Conservation (phyloP, 2,329 filamentous ascomycete genomes). For the Leptographium galeiforme region DNA sequence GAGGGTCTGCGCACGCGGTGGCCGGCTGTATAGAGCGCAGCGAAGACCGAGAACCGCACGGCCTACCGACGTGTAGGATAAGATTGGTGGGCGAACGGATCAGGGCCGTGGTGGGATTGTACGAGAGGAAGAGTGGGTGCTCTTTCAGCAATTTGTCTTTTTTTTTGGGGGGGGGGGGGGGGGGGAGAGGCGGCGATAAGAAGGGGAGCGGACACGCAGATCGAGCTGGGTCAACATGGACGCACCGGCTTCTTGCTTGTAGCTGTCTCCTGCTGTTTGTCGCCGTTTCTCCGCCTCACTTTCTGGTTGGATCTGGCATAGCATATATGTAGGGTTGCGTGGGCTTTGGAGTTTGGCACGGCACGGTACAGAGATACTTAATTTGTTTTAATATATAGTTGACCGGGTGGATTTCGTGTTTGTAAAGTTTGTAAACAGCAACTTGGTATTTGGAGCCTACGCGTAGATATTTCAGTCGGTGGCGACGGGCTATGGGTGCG, state of each 20-base stretch:
- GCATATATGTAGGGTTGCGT: constrained; percentile 5
- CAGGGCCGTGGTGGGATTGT: no score
- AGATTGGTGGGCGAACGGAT: no score
- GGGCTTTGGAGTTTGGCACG: neutral
- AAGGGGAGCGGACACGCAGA: no score
- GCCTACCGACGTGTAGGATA: neutral
- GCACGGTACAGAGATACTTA: neutral
- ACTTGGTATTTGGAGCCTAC: no score
- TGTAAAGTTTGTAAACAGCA: no score
- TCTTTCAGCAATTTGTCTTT: no score
- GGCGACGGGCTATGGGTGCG: neutral
- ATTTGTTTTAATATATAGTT: neutral
- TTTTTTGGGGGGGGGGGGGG: no score
- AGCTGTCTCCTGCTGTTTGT: neutral
- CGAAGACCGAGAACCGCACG: neutral
- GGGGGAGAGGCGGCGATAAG: no score
- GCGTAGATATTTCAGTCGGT: no score
- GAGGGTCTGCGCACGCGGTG: constrained; percentile 54
- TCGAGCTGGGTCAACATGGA: neutral
- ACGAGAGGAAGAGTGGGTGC: no score
- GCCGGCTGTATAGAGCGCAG: constrained; percentile 8
- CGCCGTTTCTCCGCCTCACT: neutral
- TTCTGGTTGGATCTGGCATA: neutral
- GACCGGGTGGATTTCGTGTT: no score
- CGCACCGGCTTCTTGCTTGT: neutral